These are phyloP conservation scores for Ceratobasidium sp. DNA, from an alignment of 1,284 basidiomycete species.

Conservation along the genomic window DNA sequence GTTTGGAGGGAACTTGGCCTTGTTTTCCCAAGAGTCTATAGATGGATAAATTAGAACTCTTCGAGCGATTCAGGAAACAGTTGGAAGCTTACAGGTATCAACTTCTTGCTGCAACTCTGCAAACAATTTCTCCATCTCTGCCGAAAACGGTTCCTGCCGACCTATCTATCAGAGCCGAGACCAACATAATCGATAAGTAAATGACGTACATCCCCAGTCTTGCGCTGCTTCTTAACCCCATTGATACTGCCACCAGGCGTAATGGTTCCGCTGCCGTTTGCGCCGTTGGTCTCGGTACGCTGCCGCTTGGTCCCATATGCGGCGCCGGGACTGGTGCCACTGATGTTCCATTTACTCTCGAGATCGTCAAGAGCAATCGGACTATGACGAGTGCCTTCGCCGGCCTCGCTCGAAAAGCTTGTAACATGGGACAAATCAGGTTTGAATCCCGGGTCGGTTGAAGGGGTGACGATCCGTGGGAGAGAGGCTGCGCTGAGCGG, in stretches of 20 bases:
- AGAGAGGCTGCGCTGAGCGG: neutral
- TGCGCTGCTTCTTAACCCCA: slow-evolving; percentile 63
- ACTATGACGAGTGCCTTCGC: slow-evolving; percentile 60
- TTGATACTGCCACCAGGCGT: slow-evolving; percentile 1
- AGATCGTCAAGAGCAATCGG: slow-evolving; percentile 59
- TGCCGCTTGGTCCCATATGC: slow-evolving; percentile 25
- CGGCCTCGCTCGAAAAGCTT: slow-evolving; percentile 6
- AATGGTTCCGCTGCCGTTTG: slow-evolving; percentile 7
- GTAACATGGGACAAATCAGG: neutral
- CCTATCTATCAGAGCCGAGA: slow-evolving; percentile 41
- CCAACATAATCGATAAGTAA: neutral
- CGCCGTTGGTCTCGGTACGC: slow-evolving; percentile 32
- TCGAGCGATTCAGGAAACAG: neutral
- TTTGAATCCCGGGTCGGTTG: slow-evolving; percentile 25
- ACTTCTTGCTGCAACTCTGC: slow-evolving; percentile 61
- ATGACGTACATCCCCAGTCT: slow-evolving; percentile 60
- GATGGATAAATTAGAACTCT: neutral
- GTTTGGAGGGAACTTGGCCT: slow-evolving; percentile 86
- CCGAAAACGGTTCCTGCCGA: slow-evolving; percentile 65
- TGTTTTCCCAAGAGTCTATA: slow-evolving; percentile 71
- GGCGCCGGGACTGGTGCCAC: slow-evolving; percentile 14
- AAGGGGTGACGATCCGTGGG: slow-evolving; percentile 16
- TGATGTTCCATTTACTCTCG: slow-evolving; percentile 47
- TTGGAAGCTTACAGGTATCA: slow-evolving; percentile 22
- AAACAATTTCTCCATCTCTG: slow-evolving; percentile 69